Evolutionary conservation across 2,329 filamentous ascomycete species (phyloP).

Genomic region (Mycosphaerella arachidis): DNA sequence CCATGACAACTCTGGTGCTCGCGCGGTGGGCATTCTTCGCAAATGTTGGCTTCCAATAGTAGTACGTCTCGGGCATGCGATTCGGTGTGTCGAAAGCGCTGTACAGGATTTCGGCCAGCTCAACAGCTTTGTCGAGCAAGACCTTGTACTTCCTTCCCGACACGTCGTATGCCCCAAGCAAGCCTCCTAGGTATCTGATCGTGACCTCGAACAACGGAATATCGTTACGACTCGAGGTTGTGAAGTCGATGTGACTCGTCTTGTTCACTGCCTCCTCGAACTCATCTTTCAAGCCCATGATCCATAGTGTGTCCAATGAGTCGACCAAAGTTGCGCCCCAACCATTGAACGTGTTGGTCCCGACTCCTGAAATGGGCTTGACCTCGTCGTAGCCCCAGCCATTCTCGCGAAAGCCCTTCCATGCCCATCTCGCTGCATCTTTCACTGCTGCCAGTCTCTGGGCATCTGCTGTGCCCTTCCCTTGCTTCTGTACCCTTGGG

Average conservation of each 20-base stretch:
- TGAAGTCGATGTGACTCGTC: constrained; percentile 76
- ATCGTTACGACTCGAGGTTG: constrained; percentile 58
- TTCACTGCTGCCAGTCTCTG: constrained; percentile 64
- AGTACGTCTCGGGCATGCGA: constrained; percentile 81
- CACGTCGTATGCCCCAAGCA: constrained; percentile 82
- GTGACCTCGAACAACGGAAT: constrained; percentile 93
- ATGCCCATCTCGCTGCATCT: constrained; percentile 70
- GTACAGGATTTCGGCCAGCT: constrained; percentile 76
- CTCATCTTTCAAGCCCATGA: constrained; percentile 73
- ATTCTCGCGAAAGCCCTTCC: constrained; percentile 72
- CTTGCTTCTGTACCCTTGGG: constrained; percentile 70
- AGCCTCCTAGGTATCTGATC: constrained; percentile 84
- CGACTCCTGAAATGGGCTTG: constrained; percentile 62
- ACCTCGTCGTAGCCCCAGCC: constrained; percentile 89
- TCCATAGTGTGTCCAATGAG: constrained; percentile 77
- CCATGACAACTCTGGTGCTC: constrained; percentile 52
- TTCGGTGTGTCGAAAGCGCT: constrained; percentile 88
- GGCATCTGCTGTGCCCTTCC: constrained; percentile 58
- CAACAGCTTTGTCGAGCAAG: constrained; percentile 71
- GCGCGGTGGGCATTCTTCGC: constrained; percentile 62
- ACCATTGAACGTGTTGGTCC: constrained; percentile 78
- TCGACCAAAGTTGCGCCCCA: constrained; percentile 89
- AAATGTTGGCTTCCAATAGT: constrained; percentile 67
- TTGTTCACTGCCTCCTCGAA: constrained; percentile 72
- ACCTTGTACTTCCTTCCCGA: constrained; percentile 65